Evolutionary conservation across 1,284 basidiomycete species (phyloP), one percentile per base, ranked within the genome.

Genomic region (Ceratobasidium sp.): DNA sequence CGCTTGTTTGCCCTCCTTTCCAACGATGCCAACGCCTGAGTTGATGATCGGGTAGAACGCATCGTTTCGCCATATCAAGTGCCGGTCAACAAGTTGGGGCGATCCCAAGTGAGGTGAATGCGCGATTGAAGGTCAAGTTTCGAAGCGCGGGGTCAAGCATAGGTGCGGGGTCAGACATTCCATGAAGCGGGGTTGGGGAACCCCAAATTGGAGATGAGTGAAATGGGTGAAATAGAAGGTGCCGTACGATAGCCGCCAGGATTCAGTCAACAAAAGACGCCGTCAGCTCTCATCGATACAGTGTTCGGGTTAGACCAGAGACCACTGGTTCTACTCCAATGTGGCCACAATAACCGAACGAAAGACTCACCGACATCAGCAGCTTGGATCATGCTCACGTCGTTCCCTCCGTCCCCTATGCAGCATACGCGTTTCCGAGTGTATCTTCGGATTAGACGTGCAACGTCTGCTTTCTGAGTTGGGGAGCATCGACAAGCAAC

Each of bases 401-500:
- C 96, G 81, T 98, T 98, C 8, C 95, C 95, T 59, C 95, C 95
- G 82, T 98, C 95, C 3, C 95, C 95, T 73, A 99, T 99, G 81
- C 98, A 99, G 83, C 97, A 99, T 0, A 99, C 97, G 0, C 96
- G 90, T 82, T 98, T 98, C 83, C 90, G 93, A 2, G 97, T 99
- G 80, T 92, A 91, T 19, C 88, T 87, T 15, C 97, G 91, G 77
- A 99, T 99, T 54, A 99, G 85, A 1, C 93, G 89, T 0, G 97
- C 98, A 2, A 99, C 95, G 80, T 99, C 97, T 6, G 98, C 97
- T 82, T 99, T 99, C 82, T 99, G 98, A 0, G 97, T 99, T 0
- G 98, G 98, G 2, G 97, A 99, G 82, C 97, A 99, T 31, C 98
- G 92, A 80, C 98, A 99, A 0, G 97, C 97, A 3, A 99, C 97